Evolutionary conservation across 176 grass and related monocot genomes (phyloP), one percentile per base, ranked within the genome.

Genomic region (Coix lacrymajobi): DNA sequence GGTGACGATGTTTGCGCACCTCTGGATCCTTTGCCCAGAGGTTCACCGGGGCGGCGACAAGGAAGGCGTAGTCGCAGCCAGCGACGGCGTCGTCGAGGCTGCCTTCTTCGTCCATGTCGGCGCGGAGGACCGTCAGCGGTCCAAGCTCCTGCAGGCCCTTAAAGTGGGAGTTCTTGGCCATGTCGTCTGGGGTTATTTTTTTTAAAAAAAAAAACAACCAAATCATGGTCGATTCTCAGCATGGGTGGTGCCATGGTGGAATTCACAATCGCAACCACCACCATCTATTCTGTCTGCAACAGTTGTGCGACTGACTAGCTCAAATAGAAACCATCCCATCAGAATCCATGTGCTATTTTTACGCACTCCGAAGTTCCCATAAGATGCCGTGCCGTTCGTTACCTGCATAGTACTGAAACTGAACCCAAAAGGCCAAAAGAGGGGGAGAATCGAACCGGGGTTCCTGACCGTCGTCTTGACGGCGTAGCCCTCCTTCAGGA

Each of bases 1-100:
- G 4, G 57, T 17, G 15, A 6, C 15, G 11, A 12, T 28, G 61
- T 31, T 57, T 63, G 28, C 13, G 5, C 28, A 63, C 61, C 61
- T 63, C 61, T 31, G 61, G 61, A 31, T 31, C 28, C 28, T 31
- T 1, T 31, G 26, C 12, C 17, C 4, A n/a, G 26, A 87, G 0
- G 39, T 89, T 89, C 81, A 93, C 78, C 2, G 94, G 61, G 6
- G 94, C 94, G 12, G 90, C 94, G 3, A 93, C 72, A 38, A 91
- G 83, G 79, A 96, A 93, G 39, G 81, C 88, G 43, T 87, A 92
- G 10, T 85, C 34, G 20, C 90, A 96, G 46, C 86, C 86, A 6
- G 65, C 43, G 11, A 93, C 76, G 2, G 88, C 91, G 11, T 82
- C 91, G 16, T 93, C 91, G 4, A 91, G 93, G 62, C 94, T 97